Evolutionary conservation across 768 basidiomycete genomes (phyloP).

Genomic region (Amanita inopinata): DNA sequence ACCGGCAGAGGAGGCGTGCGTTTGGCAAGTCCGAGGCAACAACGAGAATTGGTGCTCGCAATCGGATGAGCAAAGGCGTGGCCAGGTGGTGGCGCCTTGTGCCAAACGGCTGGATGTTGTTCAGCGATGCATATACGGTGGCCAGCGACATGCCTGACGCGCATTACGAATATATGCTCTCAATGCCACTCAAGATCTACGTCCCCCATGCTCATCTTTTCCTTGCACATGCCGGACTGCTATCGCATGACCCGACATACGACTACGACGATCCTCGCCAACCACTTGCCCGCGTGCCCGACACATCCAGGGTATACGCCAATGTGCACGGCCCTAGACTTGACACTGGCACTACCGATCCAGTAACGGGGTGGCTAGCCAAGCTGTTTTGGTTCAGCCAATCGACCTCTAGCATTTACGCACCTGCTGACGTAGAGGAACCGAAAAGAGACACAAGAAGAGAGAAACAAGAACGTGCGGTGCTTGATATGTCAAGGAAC

Average conservation of each 20-base stretch:
- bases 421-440: conserved; percentile 3
- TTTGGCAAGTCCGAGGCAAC: conserved; percentile 9
- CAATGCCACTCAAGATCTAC: conserved; percentile 69
- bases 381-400: neutral
- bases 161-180: conserved; percentile 64
- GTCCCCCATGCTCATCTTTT: conserved; percentile 66
- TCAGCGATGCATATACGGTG: conserved; percentile 67
- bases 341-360: neutral
- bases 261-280: conserved; percentile 43
- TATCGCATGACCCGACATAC: conserved; percentile 59
- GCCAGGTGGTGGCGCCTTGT: conserved; percentile 39
- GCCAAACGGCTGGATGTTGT: conserved; percentile 65
- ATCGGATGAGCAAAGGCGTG: conserved; percentile 12
- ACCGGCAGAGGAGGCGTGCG: conserved; percentile 19
- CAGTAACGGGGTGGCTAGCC: conserved; percentile 1
- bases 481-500: conserved; percentile 76
- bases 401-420: neutral
- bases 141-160: conserved; percentile 55
- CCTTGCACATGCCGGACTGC: conserved; percentile 77
- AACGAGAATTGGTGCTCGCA: conserved; percentile 1
- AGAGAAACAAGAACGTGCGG: conserved; percentile 50
- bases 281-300: conserved; percentile 61
- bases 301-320: conserved; percentile 15
- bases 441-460: conserved; percentile 28
- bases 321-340: neutral